Base-by-base conservation (phyloP, 495 filamentous ascomycete genomes). In the Xylaria scruposa region DNA sequence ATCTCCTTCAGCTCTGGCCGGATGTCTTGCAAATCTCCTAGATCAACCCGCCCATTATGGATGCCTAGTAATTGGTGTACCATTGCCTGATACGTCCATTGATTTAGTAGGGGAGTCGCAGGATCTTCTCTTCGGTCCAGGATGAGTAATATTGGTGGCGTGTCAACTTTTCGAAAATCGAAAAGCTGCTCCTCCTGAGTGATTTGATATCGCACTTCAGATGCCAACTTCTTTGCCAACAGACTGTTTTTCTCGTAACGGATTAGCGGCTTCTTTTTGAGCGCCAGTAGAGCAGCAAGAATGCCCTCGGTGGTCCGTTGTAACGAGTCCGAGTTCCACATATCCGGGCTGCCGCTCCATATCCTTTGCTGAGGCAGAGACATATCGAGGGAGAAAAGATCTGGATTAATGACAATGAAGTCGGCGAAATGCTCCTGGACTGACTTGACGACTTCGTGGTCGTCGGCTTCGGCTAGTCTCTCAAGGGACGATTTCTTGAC, bases 51-150 rank as follows among this genome's bases (percentile, higher is more conserved):
- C 24, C 96, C 96, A 79, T 97, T 97, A 70, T 93, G 87, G 68
- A 99, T 97, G 17, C 96, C 97, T 44, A 98, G 87, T 31, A 98
- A 82, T 73, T 98, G 96, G 78, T 99, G 96, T 1, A 98, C 97
- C 96, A 98, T 98, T 10, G 97, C 97, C 80, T 98, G 96, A 79
- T 99, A 99, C 38, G 96, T 98, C 96, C 96, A 99, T 79, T 99
- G 96, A 12, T 93, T 97, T 58, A 99, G 87, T 33, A 99, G 82
- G 0, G 96, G 96, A n/a, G 96, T 99, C 53, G 98, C 91, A 2
- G 96, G 97, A 74, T 99, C 96, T 80, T 98, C 95, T 79, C 96
- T 89, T 42, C 96, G 89, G 81, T 99, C 96, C 21, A 98, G 81
- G 63, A 99, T 89, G 63, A 99, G 85, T 5, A 99, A 85, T 75